These are phyloP conservation scores for Penicillium brasilianum DNA, from an alignment of 2,329 filamentous ascomycete species.

Conservation along the genomic window DNA sequence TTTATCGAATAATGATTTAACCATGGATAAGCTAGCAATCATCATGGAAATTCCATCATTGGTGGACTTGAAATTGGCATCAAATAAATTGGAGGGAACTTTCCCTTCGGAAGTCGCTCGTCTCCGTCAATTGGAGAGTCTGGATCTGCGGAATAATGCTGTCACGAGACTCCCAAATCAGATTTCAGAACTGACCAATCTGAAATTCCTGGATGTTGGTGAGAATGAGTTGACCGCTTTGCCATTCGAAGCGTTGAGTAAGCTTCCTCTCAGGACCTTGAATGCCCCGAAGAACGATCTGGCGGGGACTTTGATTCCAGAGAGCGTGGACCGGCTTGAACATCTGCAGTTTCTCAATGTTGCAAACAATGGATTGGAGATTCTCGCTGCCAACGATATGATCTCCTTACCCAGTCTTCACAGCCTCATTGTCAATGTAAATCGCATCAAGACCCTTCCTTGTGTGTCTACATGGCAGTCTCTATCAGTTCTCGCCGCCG, in stretches of 20 bases:
- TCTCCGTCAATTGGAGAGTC: constrained; percentile 72
- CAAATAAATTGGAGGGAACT: constrained; percentile 73
- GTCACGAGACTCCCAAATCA: constrained; percentile 72
- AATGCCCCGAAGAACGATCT: constrained; percentile 79
- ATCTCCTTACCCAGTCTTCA: constrained; percentile 74
- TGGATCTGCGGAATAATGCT: constrained; percentile 83
- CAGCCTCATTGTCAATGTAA: constrained; percentile 77
- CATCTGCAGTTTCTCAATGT: constrained; percentile 77
- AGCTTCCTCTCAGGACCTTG: constrained; percentile 74
- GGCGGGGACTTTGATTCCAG: constrained; percentile 71
- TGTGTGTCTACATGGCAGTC: constrained; percentile 74
- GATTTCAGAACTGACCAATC: constrained; percentile 67
- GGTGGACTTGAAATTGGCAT: constrained; percentile 79
- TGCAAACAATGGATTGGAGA: constrained; percentile 72
- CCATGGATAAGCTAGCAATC: constrained; percentile 71
- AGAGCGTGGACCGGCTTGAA: constrained; percentile 62
- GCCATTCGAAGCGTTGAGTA: constrained; percentile 70
- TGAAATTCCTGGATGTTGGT: constrained; percentile 78
- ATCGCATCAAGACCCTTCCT: constrained; percentile 75
- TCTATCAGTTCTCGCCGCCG: constrained; percentile 73
- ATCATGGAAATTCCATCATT: constrained; percentile 75
- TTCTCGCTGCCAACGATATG: constrained; percentile 53
- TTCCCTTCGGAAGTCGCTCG: constrained; percentile 67
- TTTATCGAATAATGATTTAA: constrained; percentile 80
- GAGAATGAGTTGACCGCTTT: constrained; percentile 76